Conservation (phyloP, 805 yeast species). For the Starmerella khaoyaiensis region DNA sequence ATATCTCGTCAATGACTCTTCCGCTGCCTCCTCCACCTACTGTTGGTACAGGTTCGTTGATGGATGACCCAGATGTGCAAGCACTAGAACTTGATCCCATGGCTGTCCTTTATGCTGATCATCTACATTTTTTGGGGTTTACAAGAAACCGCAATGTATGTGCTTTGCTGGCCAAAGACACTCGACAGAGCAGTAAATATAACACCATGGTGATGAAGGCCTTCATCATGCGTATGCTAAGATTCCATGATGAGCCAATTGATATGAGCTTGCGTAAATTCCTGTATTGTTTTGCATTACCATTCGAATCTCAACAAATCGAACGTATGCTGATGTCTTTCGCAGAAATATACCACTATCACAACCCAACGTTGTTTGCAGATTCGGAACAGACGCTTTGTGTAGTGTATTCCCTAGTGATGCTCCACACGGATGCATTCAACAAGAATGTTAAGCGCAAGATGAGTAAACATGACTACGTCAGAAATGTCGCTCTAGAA, state of each 20-base stretch:
- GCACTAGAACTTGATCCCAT: slow-evolving; percentile 13
- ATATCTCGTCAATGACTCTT: slow-evolving; percentile 5
- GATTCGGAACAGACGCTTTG: slow-evolving; percentile 46
- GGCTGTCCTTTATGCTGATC: slow-evolving; percentile 19
- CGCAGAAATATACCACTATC: slow-evolving; percentile 38
- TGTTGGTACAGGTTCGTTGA: slow-evolving; percentile 8
- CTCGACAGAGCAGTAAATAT: slow-evolving; percentile 6
- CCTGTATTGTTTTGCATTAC: slow-evolving; percentile 45
- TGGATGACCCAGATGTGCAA: slow-evolving; percentile 9
- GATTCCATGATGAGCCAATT: slow-evolving; percentile 43
- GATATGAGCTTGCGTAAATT: slow-evolving; percentile 54
- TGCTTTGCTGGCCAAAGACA: slow-evolving; percentile 17
- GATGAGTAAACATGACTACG: slow-evolving; percentile 52
- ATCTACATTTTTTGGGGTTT: slow-evolving; percentile 12
- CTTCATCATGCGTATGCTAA: slow-evolving; percentile 30
- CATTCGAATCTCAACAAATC: slow-evolving; percentile 64
- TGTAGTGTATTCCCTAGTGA: slow-evolving; percentile 48
- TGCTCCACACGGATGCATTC: slow-evolving; percentile 64
- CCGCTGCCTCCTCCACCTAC: slow-evolving; percentile 19
- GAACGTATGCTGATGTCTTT: slow-evolving; percentile 52
- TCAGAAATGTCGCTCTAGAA: slow-evolving; percentile 33
- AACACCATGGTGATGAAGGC: slow-evolving; percentile 20
- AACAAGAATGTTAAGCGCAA: slow-evolving; percentile 54
- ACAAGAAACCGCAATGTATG: slow-evolving; percentile 17
- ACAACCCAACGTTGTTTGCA: slow-evolving; percentile 31